These are phyloP conservation scores for Kodamaea sp. DNA, from an alignment of 1,139 yeast genomes.

Conservation along the genomic window DNA sequence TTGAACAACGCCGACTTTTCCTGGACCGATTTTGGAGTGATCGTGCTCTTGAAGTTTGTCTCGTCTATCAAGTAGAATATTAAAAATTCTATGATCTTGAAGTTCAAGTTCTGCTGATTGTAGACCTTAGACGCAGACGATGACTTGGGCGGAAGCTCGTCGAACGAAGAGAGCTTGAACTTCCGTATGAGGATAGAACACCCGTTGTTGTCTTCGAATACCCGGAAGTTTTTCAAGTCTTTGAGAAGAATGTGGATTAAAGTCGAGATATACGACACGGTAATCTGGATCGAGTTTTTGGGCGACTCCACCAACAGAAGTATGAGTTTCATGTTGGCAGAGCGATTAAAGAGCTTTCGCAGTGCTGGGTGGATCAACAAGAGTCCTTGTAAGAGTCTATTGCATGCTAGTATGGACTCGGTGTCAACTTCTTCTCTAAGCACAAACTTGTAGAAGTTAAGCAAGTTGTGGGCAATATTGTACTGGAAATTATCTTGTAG, in stretches of 20 bases:
- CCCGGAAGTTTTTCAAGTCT: conserved; percentile 55
- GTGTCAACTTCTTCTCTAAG: conserved; percentile 1
- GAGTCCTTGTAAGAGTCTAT: conserved; percentile 61
- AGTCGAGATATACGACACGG: conserved; percentile 53
- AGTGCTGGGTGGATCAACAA: conserved; percentile 62
- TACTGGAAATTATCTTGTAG: conserved; percentile 54
- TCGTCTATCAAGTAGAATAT: conserved; percentile 77
- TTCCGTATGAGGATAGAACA: conserved; percentile 52
- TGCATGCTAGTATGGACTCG: conserved; percentile 23
- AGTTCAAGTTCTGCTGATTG: conserved; percentile 46
- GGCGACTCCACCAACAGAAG: conserved; percentile 26
- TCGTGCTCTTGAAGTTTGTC: conserved; percentile 25
- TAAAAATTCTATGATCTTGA: conserved; percentile 69
- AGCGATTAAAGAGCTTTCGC: conserved; percentile 44
- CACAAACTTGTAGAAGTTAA: conserved; percentile 23
- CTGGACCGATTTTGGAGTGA: conserved; percentile 34
- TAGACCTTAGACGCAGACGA: conserved; percentile 2
- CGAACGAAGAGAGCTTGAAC: conserved; percentile 23
- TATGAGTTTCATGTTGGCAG: conserved; percentile 33
- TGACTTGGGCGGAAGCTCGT: conserved; percentile 10
- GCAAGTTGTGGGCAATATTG: conserved; percentile 45
- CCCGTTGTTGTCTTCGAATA: conserved; percentile 63
- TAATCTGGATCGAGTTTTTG: conserved; percentile 19
- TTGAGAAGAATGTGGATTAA: conserved; percentile 63
- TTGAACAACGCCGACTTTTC: conserved; percentile 61